Evolutionary conservation across 805 yeast genomes (phyloP).

Genomic region (Candida nitratophila): DNA sequence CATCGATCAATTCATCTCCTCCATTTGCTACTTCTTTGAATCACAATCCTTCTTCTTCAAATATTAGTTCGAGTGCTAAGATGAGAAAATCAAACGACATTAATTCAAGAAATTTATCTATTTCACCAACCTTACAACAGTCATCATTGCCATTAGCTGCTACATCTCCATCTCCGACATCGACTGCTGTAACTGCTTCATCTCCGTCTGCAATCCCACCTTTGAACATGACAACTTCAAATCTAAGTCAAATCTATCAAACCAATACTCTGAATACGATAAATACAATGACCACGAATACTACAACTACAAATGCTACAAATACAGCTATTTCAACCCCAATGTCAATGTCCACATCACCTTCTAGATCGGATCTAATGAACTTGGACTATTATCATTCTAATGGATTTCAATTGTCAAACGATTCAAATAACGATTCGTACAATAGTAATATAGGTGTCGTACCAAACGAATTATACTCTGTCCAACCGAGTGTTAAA

Average conservation of each 20-base stretch:
- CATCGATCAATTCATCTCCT: constrained; percentile 1
- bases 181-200: not conserved
- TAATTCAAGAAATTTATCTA: not conserved
- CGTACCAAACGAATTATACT: not conserved
- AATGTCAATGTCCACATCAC: not conserved
- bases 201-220: not conserved
- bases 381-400: not conserved
- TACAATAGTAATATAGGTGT: not conserved
- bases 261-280: not conserved
- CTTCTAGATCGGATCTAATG: not conserved
- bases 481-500: not conserved
- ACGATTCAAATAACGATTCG: too few species aligned
- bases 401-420: not conserved
- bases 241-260: not conserved
- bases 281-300: not conserved
- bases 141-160: not conserved
- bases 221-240: not conserved
- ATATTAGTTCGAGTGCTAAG: not conserved
- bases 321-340: not conserved
- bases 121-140: not conserved
- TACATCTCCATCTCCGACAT: not conserved
- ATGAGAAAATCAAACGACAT: not conserved
- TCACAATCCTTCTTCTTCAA: not conserved
- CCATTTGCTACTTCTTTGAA: not conserved
- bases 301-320: not conserved